Evolutionary conservation across 2,329 filamentous ascomycete genomes (phyloP), one percentile per base, ranked within the genome.

Genomic region (Fusarium poae): DNA sequence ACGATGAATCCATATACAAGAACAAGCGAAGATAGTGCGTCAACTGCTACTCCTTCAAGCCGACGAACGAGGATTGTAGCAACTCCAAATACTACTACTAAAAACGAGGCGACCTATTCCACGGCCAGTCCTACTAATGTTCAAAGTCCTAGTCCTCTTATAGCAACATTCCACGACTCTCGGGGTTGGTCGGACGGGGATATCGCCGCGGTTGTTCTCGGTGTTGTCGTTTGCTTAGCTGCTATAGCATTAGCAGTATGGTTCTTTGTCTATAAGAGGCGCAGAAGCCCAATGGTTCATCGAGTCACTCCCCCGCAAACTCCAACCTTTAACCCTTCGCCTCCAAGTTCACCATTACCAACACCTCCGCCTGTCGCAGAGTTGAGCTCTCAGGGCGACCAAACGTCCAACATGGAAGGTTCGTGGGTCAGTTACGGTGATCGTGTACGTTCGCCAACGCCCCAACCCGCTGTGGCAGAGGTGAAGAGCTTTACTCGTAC

Each of bases 391-490:
- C 46, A 58, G 4, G 44, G 39, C 4, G 68, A 70, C 8, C 54
- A 39, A 9, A 32, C 51, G 20, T 44, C 50, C 3, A 59, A 54
- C 11, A 50, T 61, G 18, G 58, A 62, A 7, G 55, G 64, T n/a
- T 68, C 65, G 0, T 74, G 65, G 69, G 40, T 59, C 25, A 62
- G 62, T 12, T 63, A 52, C 4, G 61, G 67, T n/a, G 70, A 75
- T 20, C 63, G 72, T 15, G 61, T 65, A 4, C 57, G 51, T 20
- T 75, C 71, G 16, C 66, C 72, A 6, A 74, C 72, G 10, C 72
- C 72, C 10, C 73, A 67, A 48, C 71, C 71, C 1, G 72, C 72
- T 4, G 63, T 75, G 29, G 72, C 72, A 13, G 72, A 75, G 56
- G 54, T 67, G 5, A 66, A 45, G 45, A 75, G 69, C 35, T 75